Percentiles rank a stretch among this genome's conserved stretches.
These are phyloP conservation scores for Eustoma russellianum DNA, from an alignment of 257 asterid species.

Conservation along the genomic window DNA sequence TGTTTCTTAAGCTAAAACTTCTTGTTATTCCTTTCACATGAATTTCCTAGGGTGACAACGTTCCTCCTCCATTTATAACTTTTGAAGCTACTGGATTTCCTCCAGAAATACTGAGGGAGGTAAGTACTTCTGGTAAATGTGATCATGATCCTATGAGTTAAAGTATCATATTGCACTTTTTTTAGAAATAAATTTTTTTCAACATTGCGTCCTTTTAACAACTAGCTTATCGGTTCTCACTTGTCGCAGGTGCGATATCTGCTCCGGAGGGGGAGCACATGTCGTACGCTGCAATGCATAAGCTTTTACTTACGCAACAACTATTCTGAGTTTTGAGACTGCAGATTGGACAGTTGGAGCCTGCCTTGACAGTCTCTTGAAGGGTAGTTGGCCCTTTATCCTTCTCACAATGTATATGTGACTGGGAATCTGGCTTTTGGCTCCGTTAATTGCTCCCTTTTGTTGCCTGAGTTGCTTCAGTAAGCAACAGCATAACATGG, in stretches of 20 bases:
- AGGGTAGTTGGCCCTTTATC: conserved; percentile 72
- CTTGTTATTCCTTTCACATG: conserved; percentile 2
- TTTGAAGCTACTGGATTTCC: conserved; percentile 94
- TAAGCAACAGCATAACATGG: conserved; percentile 77
- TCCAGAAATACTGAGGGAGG: conserved; percentile 83
- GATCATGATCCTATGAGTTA: conserved; percentile 1
- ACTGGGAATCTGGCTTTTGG: conserved; percentile 86
- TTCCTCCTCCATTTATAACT: conserved; percentile 91
- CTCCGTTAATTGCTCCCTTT: conserved; percentile 75
- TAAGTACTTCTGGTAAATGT: conserved; percentile 28
- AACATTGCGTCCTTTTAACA: conserved; percentile 9
- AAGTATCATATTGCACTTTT: conserved; percentile 10
- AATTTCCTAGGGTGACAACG: conserved; percentile 67
- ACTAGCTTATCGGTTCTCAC: conserved; percentile 69
- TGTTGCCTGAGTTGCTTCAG: conserved; percentile 97
- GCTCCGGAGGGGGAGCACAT: conserved; percentile 99
- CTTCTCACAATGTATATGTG: conserved; percentile 67
- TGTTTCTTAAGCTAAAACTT: not conserved
- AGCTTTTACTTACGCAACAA: conserved; percentile 73
- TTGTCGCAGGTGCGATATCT: conserved; percentile 99
- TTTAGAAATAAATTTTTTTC: conserved; percentile 13
- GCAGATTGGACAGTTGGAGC: conserved; percentile 95
- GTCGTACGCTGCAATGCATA: conserved; percentile 99
- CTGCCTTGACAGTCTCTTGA: conserved; percentile 71
- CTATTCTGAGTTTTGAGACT: conserved; percentile 90